Base-by-base conservation (phyloP, 1,139 yeast species). In the Blastobotrys petasosporus region DNA sequence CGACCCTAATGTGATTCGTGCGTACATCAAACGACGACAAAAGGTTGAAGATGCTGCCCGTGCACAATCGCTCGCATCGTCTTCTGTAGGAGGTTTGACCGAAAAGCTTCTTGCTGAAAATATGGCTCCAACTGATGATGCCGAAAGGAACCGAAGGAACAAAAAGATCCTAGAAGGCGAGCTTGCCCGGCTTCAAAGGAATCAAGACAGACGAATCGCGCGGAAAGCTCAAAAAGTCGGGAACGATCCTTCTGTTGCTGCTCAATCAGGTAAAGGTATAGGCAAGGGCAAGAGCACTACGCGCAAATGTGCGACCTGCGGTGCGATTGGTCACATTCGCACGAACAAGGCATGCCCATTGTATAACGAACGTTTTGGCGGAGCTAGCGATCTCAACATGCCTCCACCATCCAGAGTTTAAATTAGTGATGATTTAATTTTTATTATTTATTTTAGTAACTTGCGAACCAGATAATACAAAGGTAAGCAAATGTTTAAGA, bases 261-360 rank as follows among this genome's bases (percentile, higher is more conserved):
- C 62, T 12, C 56, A 56, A 20, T 53, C 60, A 11, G 59, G 62
- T 30, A 56, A 59, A 38, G 63, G 67, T 15, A 56, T 57, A 13
- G 65, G 64, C 5, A 63, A 63, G 32, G 68, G 65, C 41, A 86
- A 85, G 61, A 80, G 88, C 47, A 85, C 85, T 1, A 82, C 85
- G 6, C 73, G 97, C 61, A 77, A 87, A 59, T 92, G 97, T 68
- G 88, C 94, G 4, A 84, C 94, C 1, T 92, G 97, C 73, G 97
- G 97, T 25, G 94, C 92, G 2, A 76, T 85, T 57, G 98, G 97
- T 0, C 98, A 92, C 64, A 92, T 90, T 53, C 75, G 94, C 60
- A 90, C 97, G 8, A 88, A 87, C 64, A 83, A 83, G 62, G 73
- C 78, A 45, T 90, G 97, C 66, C 97, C 97, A n/a, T 73, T 88